phyloP scores from a whole-genome alignment of 768 basidiomycete genomes.

The Candolleomyces efflorescens region DNA sequence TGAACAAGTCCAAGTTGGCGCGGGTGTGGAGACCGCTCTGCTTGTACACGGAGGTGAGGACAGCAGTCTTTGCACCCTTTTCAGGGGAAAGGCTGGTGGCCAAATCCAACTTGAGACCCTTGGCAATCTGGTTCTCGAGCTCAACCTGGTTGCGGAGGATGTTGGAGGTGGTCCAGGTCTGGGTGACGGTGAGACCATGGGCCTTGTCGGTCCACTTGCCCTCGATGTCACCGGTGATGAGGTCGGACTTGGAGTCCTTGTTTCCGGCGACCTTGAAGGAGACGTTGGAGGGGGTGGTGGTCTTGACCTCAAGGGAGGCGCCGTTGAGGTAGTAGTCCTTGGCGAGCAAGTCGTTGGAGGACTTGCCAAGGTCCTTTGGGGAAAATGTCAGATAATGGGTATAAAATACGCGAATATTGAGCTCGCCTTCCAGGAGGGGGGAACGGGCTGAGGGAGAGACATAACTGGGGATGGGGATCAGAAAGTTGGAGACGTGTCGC shows the following conservation, averaged over 20 bases:
- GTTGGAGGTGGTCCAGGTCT: conserved; percentile 95
- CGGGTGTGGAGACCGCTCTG: conserved; percentile 94
- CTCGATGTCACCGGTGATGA: conserved; percentile 90
- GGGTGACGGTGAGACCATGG: conserved; percentile 91
- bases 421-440: conserved; percentile 84
- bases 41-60: conserved; percentile 87
- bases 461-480: conserved; percentile 40
- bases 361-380: conserved; percentile 88
- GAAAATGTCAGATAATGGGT: not conserved
- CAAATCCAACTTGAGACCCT: conserved; percentile 95
- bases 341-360: conserved; percentile 88
- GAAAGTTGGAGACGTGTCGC: conserved; percentile 9
- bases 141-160: conserved; percentile 88
- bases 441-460: conserved; percentile 94
- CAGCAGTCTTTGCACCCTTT: conserved; percentile 80
- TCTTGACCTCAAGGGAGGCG: conserved; percentile 79
- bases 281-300: conserved; percentile 83
- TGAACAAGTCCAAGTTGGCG: conserved; percentile 88
- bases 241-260: conserved; percentile 67
- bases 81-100: conserved; percentile 80
- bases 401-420: not conserved
- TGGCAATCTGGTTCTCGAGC: conserved; percentile 95
- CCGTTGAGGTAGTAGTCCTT: conserved; percentile 88
- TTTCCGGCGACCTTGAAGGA: conserved; percentile 89
- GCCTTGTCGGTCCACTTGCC: conserved; percentile 89